phyloP scores from a whole-genome alignment of 352 stramenopile genomes.

The Pythium guiyangense region DNA sequence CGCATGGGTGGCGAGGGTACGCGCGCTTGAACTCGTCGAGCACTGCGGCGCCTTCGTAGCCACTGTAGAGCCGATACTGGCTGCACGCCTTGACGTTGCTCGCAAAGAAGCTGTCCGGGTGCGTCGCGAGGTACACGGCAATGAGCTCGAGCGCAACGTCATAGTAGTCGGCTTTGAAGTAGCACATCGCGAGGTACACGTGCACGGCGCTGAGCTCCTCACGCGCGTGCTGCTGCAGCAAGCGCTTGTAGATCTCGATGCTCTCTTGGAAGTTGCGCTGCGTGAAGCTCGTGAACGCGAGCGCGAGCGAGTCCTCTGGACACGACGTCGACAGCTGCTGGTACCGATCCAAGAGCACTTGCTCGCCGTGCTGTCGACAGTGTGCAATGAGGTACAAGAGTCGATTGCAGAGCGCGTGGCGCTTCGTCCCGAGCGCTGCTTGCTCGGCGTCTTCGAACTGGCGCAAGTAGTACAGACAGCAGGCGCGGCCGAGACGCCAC shows the following conservation, averaged over 20 bases:
- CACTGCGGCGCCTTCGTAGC: constrained; percentile 60
- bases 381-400: constrained; percentile 47
- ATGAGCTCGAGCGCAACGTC: constrained; percentile 65
- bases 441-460: constrained; percentile 46
- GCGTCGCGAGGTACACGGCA: constrained; percentile 39
- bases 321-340: constrained; percentile 28
- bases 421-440: constrained; percentile 32
- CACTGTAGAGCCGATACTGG: constrained; percentile 53
- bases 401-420: constrained; percentile 42
- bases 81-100: constrained; percentile 67
- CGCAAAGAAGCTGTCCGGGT: constrained; percentile 58
- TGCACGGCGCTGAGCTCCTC: constrained; percentile 35
- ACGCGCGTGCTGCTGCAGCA: constrained; percentile 25
- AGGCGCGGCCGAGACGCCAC: constrained; percentile 50
- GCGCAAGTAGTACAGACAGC: constrained; percentile 50
- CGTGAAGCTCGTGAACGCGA: constrained; percentile 41
- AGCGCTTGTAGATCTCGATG: constrained; percentile 67
- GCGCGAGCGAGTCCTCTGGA: constrained; percentile 32
- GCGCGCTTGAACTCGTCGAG: constrained; percentile 75
- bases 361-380: constrained; percentile 45
- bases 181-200: constrained; percentile 74
- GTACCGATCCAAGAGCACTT: constrained; percentile 83
- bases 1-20: constrained; percentile 31
- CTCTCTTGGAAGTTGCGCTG: constrained; percentile 58
- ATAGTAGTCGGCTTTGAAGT: constrained; percentile 69